phyloP scores from a whole-genome alignment of 306 rosid genomes.

The Vigna nakashimae region DNA sequence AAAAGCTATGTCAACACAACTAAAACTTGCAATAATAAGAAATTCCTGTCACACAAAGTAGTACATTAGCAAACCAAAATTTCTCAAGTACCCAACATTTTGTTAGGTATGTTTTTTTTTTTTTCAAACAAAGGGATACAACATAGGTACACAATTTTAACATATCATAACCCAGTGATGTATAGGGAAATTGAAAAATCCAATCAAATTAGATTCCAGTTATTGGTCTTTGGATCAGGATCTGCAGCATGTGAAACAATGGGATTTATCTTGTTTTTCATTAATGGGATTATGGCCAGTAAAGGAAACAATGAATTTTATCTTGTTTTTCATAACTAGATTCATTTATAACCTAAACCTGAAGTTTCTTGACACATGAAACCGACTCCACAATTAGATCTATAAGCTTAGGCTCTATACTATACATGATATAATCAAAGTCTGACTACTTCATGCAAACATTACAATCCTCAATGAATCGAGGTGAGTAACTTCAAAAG shows the following conservation, averaged over 20 bases:
- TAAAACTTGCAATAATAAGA: not conserved
- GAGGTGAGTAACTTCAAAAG: not conserved
- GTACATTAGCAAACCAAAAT: not conserved
- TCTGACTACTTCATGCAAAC: constrained; percentile 7
- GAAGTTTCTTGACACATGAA: constrained; percentile 1
- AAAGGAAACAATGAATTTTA: constrained; percentile 31
- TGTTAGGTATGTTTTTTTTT: not conserved
- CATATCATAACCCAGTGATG: not conserved
- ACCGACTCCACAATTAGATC: constrained; percentile 10
- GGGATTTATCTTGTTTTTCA: constrained; percentile 21
- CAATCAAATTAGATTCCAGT: not conserved
- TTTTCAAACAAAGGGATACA: constrained; percentile 4
- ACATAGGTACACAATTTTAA: not conserved
- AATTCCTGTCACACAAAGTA: constrained; percentile 11
- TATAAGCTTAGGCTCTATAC: not conserved
- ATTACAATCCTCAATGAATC: constrained; percentile 8
- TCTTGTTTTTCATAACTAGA: constrained; percentile 5
- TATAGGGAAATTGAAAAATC: constrained; percentile 4
- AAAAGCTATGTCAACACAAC: constrained; percentile 36
- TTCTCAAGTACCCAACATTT: not conserved
- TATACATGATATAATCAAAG: not conserved
- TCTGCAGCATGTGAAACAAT: constrained; percentile 25
- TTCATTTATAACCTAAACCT: constrained; percentile 24
- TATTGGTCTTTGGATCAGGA: constrained; percentile 26
- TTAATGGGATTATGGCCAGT: constrained; percentile 16